These are phyloP conservation scores for Pholiota adiposa DNA, from an alignment of 1,284 basidiomycete species.

Conservation along the genomic window DNA sequence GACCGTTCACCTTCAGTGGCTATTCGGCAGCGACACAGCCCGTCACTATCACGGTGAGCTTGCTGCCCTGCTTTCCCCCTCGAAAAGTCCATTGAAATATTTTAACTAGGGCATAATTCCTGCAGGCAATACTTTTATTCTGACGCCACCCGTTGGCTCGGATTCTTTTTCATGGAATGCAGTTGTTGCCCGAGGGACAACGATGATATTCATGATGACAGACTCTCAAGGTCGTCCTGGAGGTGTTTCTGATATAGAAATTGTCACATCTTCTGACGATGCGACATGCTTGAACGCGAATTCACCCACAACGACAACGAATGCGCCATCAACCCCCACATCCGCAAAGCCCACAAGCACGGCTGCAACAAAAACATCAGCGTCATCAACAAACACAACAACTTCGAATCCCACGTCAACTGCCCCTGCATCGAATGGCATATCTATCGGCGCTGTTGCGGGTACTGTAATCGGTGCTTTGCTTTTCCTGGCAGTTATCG, in stretches of 20 bases:
- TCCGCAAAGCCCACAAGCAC: constrained; percentile 28
- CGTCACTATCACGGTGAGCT: constrained; percentile 56
- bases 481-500: constrained; percentile 52
- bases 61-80: neutral
- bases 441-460: constrained; percentile 53
- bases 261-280: constrained; percentile 55
- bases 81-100: constrained; percentile 7
- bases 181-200: constrained; percentile 61
- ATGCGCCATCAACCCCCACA: constrained; percentile 47
- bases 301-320: constrained; percentile 54
- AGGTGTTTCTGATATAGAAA: constrained; percentile 55
- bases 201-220: constrained; percentile 62
- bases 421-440: constrained; percentile 25
- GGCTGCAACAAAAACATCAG: neutral
- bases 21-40: constrained; percentile 61
- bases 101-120: constrained; percentile 63
- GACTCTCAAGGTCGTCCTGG: constrained; percentile 62
- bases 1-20: constrained; percentile 54
- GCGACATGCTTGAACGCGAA: constrained; percentile 52
- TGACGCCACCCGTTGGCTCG: constrained; percentile 49
- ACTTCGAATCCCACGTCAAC: constrained; percentile 32
- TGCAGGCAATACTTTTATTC: constrained; percentile 53
- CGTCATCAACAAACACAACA: constrained; percentile 10
- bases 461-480: constrained; percentile 63
- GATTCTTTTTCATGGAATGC: constrained; percentile 59